Conservation (phyloP, 805 yeast genomes). For the Grigorovia humatica region DNA sequence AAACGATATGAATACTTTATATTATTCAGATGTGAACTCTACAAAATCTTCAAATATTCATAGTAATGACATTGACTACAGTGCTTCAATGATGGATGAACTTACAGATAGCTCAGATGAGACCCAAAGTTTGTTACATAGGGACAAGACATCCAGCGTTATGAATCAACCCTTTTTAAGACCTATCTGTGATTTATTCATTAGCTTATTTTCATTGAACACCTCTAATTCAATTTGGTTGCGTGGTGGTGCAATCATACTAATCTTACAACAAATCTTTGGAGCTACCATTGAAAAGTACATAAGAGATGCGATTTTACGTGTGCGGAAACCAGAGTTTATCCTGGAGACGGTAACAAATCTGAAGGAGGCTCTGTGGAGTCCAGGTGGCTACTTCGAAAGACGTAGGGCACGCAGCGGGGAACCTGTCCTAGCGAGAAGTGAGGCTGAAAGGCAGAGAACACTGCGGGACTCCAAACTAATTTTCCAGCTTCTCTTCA, state of each 20-base stretch:
- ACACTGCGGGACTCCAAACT: conserved; percentile 49
- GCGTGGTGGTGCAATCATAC: conserved; percentile 72
- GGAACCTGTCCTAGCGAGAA: conserved; percentile 27
- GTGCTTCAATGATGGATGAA: not conserved
- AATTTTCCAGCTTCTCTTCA: conserved; percentile 45
- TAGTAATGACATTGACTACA: not conserved
- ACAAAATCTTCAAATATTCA: not conserved
- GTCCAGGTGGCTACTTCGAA: conserved; percentile 42
- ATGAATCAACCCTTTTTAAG: conserved; percentile 48
- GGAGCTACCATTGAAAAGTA: conserved; percentile 82
- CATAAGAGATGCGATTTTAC: conserved; percentile 32
- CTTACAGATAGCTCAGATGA: not conserved
- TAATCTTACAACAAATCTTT: conserved; percentile 71
- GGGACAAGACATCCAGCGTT: not conserved
- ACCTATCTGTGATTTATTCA: conserved; percentile 70
- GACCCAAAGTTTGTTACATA: not conserved
- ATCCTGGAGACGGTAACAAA: conserved; percentile 32
- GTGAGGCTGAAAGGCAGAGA: conserved; percentile 39
- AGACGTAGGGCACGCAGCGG: conserved; percentile 24
- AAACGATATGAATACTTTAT: not conserved
- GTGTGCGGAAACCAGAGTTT: conserved; percentile 28
- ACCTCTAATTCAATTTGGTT: conserved; percentile 59
- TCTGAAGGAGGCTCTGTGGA: conserved; percentile 36
- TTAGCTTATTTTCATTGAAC: conserved; percentile 57
- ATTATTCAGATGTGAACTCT: not conserved